Percentiles rank a stretch among this genome's conserved stretches.
These are phyloP conservation scores for Luvunga scandens DNA, from an alignment of 345 rosid genomes.

Conservation along the genomic window DNA sequence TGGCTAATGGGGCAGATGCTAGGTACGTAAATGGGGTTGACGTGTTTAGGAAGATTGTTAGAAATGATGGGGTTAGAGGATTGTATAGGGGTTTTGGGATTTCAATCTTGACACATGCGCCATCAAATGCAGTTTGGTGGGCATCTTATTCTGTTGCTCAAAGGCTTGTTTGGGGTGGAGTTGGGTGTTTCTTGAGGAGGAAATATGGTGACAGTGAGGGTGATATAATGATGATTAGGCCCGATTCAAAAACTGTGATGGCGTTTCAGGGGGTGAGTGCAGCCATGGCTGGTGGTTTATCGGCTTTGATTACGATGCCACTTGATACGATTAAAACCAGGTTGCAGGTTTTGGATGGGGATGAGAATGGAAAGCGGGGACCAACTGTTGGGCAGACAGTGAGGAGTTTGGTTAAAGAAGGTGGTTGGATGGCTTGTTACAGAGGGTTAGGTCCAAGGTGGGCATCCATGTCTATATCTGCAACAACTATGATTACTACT, in stretches of 20 bases:
- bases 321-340: conserved; percentile 95
- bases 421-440: conserved; percentile 93
- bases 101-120: conserved; percentile 83
- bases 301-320: conserved; percentile 91
- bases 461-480: conserved; percentile 95
- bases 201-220: conserved; percentile 37
- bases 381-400: conserved; percentile 70
- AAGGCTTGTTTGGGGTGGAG: conserved; percentile 54
- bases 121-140: conserved; percentile 90
- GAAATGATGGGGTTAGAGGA: conserved; percentile 62
- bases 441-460: conserved; percentile 92
- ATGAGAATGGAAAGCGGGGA: conserved; percentile 66
- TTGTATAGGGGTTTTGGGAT: conserved; percentile 85
- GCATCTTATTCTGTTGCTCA: conserved; percentile 76
- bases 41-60: conserved; percentile 67
- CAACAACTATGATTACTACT: conserved; percentile 94
- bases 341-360: conserved; percentile 82
- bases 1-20: conserved; percentile 46
- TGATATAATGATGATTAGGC: conserved; percentile 31
- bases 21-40: conserved; percentile 73
- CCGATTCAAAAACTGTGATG: conserved; percentile 69
- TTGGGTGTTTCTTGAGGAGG: conserved; percentile 49
- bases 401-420: conserved; percentile 75
- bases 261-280: conserved; percentile 95
- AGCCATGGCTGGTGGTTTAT: conserved; percentile 91